phyloP scores from a whole-genome alignment of 192 early-diverging fungal genomes.

The Mortierella alpina region DNA sequence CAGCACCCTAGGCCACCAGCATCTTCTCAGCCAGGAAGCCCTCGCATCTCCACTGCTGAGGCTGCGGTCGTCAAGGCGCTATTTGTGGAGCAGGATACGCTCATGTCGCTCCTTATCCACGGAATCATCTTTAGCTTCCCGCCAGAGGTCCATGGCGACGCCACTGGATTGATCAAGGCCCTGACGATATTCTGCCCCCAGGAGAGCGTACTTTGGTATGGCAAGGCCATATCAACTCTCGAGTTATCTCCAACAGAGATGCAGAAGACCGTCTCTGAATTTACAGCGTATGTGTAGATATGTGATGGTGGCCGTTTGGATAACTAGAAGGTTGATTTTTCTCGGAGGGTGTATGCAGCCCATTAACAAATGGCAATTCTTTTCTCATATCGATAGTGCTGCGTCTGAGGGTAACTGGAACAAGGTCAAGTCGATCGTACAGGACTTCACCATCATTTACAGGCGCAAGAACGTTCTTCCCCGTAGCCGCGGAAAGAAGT shows the following conservation, averaged over 20 bases:
- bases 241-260: slow-evolving; percentile 56
- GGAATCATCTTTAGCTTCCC: slow-evolving; percentile 69
- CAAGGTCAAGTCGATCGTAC: slow-evolving; percentile 62
- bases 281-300: slow-evolving; percentile 61
- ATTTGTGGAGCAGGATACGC: slow-evolving; percentile 55
- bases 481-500: slow-evolving; percentile 41
- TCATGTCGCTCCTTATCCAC: slow-evolving; percentile 60
- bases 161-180: slow-evolving; percentile 60
- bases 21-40: slow-evolving; percentile 2
- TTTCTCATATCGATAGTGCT: slow-evolving; percentile 51
- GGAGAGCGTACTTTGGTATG: slow-evolving; percentile 62
- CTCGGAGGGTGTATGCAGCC: too few species aligned
- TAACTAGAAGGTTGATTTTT: too few species aligned
- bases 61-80: slow-evolving; percentile 51
- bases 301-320: background rate
- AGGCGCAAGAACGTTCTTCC: slow-evolving; percentile 60
- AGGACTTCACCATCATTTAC: slow-evolving; percentile 69
- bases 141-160: slow-evolving; percentile 65
- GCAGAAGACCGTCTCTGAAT: slow-evolving; percentile 66
- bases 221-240: slow-evolving; percentile 59
- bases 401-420: slow-evolving; percentile 61
- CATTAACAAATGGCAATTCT: background rate
- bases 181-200: slow-evolving; percentile 60
- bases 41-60: slow-evolving; percentile 33
- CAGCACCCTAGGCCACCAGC: slow-evolving; percentile 24